Evolutionary conservation across 129 eudicot species (phyloP).

Genomic region (Centrapalus pauciflorus): DNA sequence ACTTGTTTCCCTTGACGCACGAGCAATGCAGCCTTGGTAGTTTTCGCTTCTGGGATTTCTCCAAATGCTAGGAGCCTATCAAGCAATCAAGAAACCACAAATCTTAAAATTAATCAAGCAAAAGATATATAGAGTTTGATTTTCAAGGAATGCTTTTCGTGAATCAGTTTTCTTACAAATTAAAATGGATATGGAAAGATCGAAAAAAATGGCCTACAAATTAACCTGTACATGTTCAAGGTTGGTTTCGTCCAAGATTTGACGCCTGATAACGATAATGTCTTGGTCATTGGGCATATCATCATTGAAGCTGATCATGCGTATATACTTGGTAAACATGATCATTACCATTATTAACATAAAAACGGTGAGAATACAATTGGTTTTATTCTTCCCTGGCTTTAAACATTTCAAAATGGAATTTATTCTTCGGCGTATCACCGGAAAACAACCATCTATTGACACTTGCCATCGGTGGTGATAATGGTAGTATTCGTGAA

Average conservation of each 20-base stretch:
- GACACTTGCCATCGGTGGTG: constrained; percentile 6
- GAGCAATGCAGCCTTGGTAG: constrained; percentile 35
- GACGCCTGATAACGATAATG: constrained; percentile 7
- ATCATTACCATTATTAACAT: constrained; percentile 27
- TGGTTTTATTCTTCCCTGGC: constrained; percentile 24
- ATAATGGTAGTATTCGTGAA: background rate
- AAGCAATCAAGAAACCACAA: background rate
- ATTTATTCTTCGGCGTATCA: background rate
- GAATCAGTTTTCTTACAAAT: too few relatives aligned
- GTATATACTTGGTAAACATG: constrained; percentile 24
- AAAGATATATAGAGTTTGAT: background rate
- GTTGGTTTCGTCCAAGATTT: constrained; percentile 5
- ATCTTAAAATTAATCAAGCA: background rate
- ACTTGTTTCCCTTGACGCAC: constrained; percentile 24
- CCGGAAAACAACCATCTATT: background rate
- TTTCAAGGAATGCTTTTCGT: too few relatives aligned
- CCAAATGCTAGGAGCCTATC: constrained; percentile 43
- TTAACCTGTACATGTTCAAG: constrained; percentile 11
- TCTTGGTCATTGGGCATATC: background rate
- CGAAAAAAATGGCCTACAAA: background rate
- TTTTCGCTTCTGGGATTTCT: constrained; percentile 31
- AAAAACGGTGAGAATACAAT: constrained; percentile 20
- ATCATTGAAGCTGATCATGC: constrained; percentile 3
- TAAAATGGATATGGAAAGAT: background rate
- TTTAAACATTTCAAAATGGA: constrained; percentile 22